A percentile compares a stretch with the other conserved stretches of the same genome.
These are phyloP conservation scores for Trichoderma atroviride DNA, from an alignment of 2,329 filamentous ascomycete genomes.

Conservation along the genomic window DNA sequence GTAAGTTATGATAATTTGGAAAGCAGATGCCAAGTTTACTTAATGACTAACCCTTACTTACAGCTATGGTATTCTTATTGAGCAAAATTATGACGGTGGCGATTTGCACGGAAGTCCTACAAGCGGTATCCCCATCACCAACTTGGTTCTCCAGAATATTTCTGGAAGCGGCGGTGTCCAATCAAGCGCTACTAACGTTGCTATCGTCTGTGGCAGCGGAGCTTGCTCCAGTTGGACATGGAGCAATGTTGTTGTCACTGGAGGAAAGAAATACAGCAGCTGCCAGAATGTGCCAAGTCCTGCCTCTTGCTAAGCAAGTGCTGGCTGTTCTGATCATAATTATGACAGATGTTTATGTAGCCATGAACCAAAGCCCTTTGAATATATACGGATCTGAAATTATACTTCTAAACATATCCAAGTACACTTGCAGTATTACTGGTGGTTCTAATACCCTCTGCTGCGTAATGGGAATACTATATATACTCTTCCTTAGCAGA, in stretches of 20 bases:
- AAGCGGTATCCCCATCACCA: conserved; percentile 53
- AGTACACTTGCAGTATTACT: not conserved
- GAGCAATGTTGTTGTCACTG: conserved; percentile 52
- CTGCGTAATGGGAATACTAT: too few species aligned
- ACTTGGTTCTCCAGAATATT: conserved; percentile 46
- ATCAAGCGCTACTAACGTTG: conserved; percentile 46
- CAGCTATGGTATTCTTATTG: conserved; percentile 42
- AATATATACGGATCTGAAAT: not conserved
- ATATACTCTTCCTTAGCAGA: too few species aligned
- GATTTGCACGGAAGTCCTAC: conserved; percentile 48
- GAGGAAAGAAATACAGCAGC: conserved; percentile 47
- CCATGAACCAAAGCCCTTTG: not conserved
- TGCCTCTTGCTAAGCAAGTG: not conserved
- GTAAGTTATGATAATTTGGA: not conserved
- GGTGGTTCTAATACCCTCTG: not conserved
- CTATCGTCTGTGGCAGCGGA: conserved; percentile 55
- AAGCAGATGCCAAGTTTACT: too few species aligned
- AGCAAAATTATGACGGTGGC: conserved; percentile 53
- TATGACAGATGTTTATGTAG: not conserved
- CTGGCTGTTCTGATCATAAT: not conserved
- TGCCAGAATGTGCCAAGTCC: conserved; percentile 37
- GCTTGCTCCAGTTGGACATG: conserved; percentile 55
- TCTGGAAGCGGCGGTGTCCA: conserved; percentile 45
- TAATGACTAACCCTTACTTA: not conserved
- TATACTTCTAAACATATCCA: not conserved